Evolutionary conservation across 116 monocot species (phyloP).

Genomic region (Iris pallida): DNA sequence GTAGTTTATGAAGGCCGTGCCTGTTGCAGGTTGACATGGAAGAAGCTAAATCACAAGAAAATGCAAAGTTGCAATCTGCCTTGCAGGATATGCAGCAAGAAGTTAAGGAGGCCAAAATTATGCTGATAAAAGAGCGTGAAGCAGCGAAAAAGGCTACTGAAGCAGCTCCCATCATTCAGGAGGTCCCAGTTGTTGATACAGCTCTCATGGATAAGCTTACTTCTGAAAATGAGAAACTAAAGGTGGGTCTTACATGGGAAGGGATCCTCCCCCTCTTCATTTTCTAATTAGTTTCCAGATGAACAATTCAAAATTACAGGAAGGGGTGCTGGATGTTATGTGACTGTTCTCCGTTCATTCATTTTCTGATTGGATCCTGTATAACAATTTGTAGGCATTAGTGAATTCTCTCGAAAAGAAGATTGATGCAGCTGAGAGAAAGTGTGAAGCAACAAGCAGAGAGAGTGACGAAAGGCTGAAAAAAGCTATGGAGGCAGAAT

Average conservation of each 20-base stretch:
- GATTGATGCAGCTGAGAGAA: slow-evolving; percentile 72
- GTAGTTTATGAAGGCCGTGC: too few species aligned
- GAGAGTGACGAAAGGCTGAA: slow-evolving; percentile 65
- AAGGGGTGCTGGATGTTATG: too few species aligned
- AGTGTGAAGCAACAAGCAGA: slow-evolving; percentile 62
- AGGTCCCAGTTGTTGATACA: slow-evolving; percentile 71
- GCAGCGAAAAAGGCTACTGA: slow-evolving; percentile 63
- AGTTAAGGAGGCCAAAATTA: slow-evolving; percentile 60
- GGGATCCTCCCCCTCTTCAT: background rate
- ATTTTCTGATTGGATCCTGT: too few species aligned
- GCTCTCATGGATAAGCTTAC: slow-evolving; percentile 58
- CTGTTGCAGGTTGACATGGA: slow-evolving; percentile 62
- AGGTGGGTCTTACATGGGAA: slow-evolving; percentile 11
- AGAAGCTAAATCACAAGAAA: slow-evolving; percentile 83
- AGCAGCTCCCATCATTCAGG: slow-evolving; percentile 48
- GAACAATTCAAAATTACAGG: too few species aligned
- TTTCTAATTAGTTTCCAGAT: too few species aligned
- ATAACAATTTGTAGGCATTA: slow-evolving; percentile 26
- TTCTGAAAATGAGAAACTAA: slow-evolving; percentile 72
- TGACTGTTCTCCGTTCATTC: too few species aligned
- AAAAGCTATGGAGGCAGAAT: slow-evolving; percentile 67
- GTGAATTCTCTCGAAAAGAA: slow-evolving; percentile 74
- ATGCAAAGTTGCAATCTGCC: slow-evolving; percentile 60
- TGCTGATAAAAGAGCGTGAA: slow-evolving; percentile 61
- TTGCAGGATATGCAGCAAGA: slow-evolving; percentile 59